Conservation (phyloP, 2,329 filamentous ascomycete genomes). For the Diaporthe sp. region DNA sequence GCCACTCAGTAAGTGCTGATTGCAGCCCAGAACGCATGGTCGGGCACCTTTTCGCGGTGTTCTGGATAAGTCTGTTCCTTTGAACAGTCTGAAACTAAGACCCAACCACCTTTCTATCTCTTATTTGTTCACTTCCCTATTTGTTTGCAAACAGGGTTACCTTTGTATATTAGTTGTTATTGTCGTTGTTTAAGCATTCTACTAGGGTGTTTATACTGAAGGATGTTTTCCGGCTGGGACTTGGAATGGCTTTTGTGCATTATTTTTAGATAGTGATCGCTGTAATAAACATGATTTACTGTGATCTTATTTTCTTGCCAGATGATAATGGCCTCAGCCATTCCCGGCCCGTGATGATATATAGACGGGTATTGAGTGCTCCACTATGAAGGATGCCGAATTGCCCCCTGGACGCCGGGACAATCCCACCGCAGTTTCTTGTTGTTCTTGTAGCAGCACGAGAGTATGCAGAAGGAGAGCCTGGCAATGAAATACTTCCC, state of each 20-base stretch:
- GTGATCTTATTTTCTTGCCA: not conserved
- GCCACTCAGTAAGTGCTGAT: not conserved
- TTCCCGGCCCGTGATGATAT: not conserved
- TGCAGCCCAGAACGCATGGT: not conserved
- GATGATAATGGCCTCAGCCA: not conserved
- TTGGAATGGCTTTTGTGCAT: not conserved
- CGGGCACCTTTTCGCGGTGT: conserved; percentile 7
- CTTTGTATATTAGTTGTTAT: too few relatives aligned
- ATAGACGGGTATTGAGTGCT: not conserved
- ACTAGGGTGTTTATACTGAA: too few relatives aligned
- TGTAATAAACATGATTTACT: not conserved
- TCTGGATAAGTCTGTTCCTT: conserved; percentile 1
- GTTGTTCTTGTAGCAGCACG: too few relatives aligned
- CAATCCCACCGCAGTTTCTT: too few relatives aligned
- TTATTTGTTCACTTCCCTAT: not conserved
- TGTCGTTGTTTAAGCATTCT: too few relatives aligned
- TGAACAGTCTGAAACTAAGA: not conserved
- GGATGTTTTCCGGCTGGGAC: too few relatives aligned
- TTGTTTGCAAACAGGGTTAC: too few relatives aligned
- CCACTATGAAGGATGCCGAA: too few relatives aligned
- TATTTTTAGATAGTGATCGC: not conserved
- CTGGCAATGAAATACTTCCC: too few relatives aligned
- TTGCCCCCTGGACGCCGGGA: too few relatives aligned
- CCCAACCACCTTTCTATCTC: not conserved
- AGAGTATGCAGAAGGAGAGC: too few relatives aligned